These are phyloP conservation scores for Penicillium sp. DNA, from an alignment of 2,329 filamentous ascomycete species.

Conservation along the genomic window DNA sequence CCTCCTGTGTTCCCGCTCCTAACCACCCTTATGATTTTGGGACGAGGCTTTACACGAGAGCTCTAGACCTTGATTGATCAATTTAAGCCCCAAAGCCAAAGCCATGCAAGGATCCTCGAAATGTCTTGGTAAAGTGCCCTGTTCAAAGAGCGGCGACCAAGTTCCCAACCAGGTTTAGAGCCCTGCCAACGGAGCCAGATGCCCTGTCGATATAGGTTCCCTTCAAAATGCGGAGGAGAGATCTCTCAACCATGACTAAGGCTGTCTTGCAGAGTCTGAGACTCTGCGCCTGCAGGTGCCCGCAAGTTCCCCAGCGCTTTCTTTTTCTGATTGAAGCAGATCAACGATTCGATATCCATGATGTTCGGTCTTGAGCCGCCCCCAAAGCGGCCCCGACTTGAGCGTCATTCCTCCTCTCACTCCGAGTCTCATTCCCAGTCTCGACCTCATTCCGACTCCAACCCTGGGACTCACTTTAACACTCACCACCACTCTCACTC, in stretches of 20 bases:
- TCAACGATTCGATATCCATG: background rate
- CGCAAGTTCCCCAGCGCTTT: background rate
- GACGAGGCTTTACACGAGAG: no score
- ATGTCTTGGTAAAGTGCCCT: no score
- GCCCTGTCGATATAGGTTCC: no score
- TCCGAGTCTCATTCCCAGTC: background rate
- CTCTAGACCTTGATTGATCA: no score
- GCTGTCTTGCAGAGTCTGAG: background rate
- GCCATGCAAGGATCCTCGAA: no score
- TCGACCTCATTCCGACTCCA: background rate
- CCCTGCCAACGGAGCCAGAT: no score
- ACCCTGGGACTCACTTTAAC: background rate
- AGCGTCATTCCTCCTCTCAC: background rate
- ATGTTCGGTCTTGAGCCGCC: constrained; percentile 16
- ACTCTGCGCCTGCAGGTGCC: background rate
- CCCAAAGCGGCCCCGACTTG: constrained; percentile 18
- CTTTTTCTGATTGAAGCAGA: background rate
- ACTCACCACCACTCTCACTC: background rate
- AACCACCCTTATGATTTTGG: no score
- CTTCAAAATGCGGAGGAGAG: background rate
- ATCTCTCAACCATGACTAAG: background rate
- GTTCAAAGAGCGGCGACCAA: no score
- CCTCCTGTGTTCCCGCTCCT: no score
- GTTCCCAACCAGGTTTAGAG: no score
- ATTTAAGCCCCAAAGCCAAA: no score